A percentile compares a stretch with the other conserved stretches of the same genome.
These are phyloP conservation scores for Tagetes erecta DNA, from an alignment of 129 eudicot species.

Conservation along the genomic window DNA sequence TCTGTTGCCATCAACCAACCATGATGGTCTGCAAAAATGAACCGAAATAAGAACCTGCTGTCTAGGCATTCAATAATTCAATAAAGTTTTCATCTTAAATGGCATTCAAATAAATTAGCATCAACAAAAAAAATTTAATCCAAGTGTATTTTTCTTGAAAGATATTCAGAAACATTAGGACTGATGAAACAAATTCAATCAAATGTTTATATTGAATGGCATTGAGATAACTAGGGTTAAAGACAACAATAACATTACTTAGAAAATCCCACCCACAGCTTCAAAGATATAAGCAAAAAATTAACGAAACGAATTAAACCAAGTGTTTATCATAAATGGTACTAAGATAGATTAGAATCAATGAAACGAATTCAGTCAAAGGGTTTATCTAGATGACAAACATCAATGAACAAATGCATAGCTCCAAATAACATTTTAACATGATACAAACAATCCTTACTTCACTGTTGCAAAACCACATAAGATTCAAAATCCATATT, in stretches of 20 bases:
- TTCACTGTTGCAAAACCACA: too few species aligned
- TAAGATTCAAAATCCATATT: too few species aligned
- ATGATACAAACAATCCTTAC: background rate
- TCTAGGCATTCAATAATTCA: background rate
- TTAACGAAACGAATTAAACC: background rate
- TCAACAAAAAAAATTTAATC: background rate
- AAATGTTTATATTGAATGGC: conserved; percentile 1
- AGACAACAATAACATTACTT: background rate
- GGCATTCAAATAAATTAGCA: background rate
- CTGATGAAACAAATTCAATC: background rate
- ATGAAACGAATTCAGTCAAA: too few species aligned
- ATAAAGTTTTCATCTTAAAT: too few species aligned
- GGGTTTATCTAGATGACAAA: background rate
- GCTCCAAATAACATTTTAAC: background rate
- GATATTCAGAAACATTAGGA: background rate
- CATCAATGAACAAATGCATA: conserved; percentile 5
- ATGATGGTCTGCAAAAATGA: conserved; percentile 69
- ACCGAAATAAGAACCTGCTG: background rate
- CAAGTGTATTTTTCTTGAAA: background rate
- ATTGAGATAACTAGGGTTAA: background rate
- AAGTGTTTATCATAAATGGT: background rate
- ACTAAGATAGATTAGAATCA: background rate
- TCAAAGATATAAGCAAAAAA: background rate
- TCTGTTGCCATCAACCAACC: conserved; percentile 89
- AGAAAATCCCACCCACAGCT: background rate